Evolutionary conservation across 2,329 filamentous ascomycete genomes (phyloP).

Genomic region (Cylindrodendrum hubeiense): DNA sequence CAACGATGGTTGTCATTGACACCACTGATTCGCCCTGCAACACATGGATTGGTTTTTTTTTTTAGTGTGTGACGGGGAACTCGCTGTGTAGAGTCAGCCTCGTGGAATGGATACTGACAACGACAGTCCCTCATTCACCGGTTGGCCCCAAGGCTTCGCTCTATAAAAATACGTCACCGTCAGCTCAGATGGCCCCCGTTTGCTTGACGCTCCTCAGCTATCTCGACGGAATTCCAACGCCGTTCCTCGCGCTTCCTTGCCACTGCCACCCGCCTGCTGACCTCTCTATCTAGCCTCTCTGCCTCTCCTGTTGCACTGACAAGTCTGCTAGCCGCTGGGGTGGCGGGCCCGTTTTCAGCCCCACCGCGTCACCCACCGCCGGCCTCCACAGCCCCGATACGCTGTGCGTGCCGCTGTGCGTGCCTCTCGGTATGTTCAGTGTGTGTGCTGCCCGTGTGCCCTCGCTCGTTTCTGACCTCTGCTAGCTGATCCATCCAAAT

Average conservation of each 20-base stretch:
- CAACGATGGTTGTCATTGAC: not conserved
- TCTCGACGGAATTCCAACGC: no score
- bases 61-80: not conserved
- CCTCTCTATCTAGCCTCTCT: not conserved
- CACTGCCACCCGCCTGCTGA: not conserved
- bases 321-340: not conserved
- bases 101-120: not conserved
- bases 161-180: no score
- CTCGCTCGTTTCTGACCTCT: constrained; percentile 20
- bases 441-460: constrained; percentile 28
- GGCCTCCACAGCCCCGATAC: constrained; percentile 36
- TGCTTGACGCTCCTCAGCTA: no score
- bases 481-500: constrained; percentile 17
- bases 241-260: no score
- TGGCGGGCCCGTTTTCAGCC: constrained; percentile 29
- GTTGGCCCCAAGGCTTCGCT: no score
- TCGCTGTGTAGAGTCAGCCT: not conserved
- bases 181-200: no score
- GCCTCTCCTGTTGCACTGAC: no score
- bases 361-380: constrained; percentile 39
- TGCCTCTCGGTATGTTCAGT: not conserved
- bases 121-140: not conserved
- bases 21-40: not conserved
- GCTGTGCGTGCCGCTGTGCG: not conserved
- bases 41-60: not conserved